Conservation (phyloP, 1,139 yeast species). For the Scheffersomyces insectosa region DNA sequence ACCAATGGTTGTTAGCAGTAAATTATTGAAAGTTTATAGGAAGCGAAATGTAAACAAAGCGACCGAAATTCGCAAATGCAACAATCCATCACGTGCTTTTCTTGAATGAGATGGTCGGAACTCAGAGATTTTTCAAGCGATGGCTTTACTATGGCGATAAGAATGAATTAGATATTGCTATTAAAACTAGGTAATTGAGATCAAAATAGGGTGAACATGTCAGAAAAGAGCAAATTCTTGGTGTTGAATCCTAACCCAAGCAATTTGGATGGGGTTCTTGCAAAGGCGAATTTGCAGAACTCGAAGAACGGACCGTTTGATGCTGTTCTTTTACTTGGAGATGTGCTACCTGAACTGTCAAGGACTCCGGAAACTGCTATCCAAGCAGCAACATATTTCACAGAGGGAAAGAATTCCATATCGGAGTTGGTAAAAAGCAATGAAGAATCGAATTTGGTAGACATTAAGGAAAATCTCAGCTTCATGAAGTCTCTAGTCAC, state of each 20-base stretch:
- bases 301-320: constrained; percentile 67
- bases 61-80: neutral
- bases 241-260: constrained; percentile 51
- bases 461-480: constrained; percentile 20
- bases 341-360: constrained; percentile 25
- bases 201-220: neutral
- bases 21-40: neutral
- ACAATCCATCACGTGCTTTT: no score
- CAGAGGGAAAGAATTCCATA: constrained; percentile 22
- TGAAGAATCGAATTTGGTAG: constrained; percentile 11
- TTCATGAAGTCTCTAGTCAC: constrained; percentile 27
- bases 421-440: constrained; percentile 2
- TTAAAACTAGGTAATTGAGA: no score
- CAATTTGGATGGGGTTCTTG: constrained; percentile 41
- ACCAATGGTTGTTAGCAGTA: no score
- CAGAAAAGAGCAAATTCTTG: constrained; percentile 31
- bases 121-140: no score
- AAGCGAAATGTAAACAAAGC: neutral
- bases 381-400: constrained; percentile 31
- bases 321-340: constrained; percentile 54
- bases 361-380: constrained; percentile 20
- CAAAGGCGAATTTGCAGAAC: constrained; percentile 52
- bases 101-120: no score
- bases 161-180: no score
- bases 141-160: no score